Evolutionary conservation across 2,329 filamentous ascomycete species (phyloP).

Genomic region (Pseudopithomyces chartarum): DNA sequence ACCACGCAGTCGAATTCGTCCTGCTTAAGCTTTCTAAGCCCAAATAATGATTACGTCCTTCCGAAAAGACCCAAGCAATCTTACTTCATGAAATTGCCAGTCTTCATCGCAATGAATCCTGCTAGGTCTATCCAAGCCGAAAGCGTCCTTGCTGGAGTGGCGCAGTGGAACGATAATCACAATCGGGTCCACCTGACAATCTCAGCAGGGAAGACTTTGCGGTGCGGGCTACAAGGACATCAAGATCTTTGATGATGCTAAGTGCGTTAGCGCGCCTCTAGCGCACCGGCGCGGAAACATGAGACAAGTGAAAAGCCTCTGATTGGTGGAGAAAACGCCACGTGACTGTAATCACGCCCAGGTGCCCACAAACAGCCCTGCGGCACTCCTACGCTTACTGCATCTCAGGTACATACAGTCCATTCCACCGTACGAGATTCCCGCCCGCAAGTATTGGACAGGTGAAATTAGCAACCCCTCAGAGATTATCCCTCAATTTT

Average conservation of each 20-base stretch:
- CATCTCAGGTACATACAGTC: not conserved
- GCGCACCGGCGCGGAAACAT: not conserved
- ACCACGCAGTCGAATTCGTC: no score
- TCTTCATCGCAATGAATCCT: no score
- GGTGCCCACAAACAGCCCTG: not conserved
- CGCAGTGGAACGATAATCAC: no score
- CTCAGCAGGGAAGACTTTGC: not conserved
- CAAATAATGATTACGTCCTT: no score
- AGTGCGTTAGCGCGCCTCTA: not conserved
- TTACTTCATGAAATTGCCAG: no score
- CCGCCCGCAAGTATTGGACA: not conserved
- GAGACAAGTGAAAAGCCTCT: not conserved
- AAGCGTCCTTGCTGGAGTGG: no score
- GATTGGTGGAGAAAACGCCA: constrained; percentile 3
- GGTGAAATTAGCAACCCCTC: not conserved
- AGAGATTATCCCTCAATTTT: not conserved
- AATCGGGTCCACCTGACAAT: not conserved
- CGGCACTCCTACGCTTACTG: not conserved
- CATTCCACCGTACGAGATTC: not conserved
- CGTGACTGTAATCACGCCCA: not conserved
- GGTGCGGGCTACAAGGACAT: not conserved
- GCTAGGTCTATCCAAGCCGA: no score
- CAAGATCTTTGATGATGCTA: not conserved
- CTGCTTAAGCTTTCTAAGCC: no score
- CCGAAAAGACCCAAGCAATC: no score